Base-by-base conservation (phyloP, 2,329 filamentous ascomycete genomes). In the Escovopsis sp. region DNA sequence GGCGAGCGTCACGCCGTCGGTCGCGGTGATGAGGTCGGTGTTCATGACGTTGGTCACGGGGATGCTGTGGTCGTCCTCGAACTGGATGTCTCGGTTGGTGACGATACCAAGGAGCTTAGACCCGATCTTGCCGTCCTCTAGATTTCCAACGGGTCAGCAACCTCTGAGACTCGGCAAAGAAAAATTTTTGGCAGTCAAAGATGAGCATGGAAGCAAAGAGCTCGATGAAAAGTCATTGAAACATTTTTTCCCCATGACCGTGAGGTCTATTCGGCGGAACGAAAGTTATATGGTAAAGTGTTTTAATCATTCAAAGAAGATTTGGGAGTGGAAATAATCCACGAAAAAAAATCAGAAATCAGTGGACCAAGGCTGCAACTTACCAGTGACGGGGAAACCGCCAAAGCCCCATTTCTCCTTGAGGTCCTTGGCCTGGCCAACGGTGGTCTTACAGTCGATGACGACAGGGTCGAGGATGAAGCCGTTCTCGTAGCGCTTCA, bases 351-450 rank as follows among this genome's bases (percentile, higher is more conserved):
- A 30, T 6, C 5, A 30, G 3, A 40, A 45, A 33, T 37, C 50
- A n/a, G 37, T 44, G 42, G 45, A 35, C 20, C 20, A 20, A 38
- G 33, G 48, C 48, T 44, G 45, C 44, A 47, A 72, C 89, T 74
- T 72, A 98, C 93, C 91, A 66, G 91, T 98, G 45, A 98, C 89
- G 46, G 91, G 91, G 68, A 95, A 96, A 55, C 91, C 91, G 58
- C 93, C 91, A 58, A 98, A 98, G 27, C 91, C 89, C 85, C 91
- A 96, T 69, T 88, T 87, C 71, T 94, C 84, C 74, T 95, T 98
- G 52, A 98, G 71, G 29, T 81, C 80, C 65, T 83, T 89, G 45
- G 86, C 89, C 65, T 96, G 88, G 40, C 77, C 85, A 44, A 98
- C 84, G 33, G 89, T 95, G 50, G 86, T 93, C 51, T 74, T 76